These are phyloP conservation scores for Adansonia rubrostipa DNA, from an alignment of 441 rosid species.

Conservation along the genomic window DNA sequence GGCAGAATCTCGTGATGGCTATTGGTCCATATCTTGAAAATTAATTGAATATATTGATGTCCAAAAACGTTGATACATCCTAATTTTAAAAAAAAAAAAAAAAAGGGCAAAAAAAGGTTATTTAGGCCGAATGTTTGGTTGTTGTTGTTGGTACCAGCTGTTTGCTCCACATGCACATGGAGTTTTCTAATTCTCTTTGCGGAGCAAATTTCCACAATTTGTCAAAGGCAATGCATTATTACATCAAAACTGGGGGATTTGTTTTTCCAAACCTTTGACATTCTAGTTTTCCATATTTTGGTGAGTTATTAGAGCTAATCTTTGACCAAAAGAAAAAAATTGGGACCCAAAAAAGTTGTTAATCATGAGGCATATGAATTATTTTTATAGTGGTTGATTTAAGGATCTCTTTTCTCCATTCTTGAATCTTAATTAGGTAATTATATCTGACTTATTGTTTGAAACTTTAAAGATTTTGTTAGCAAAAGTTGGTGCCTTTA, in stretches of 20 bases:
- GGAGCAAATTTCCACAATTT: slow-evolving; percentile 2
- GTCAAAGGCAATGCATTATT: background rate
- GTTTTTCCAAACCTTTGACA: slow-evolving; percentile 1
- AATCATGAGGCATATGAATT: background rate
- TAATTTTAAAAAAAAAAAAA: background rate
- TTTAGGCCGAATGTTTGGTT: background rate
- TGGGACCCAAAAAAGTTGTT: slow-evolving; percentile 21
- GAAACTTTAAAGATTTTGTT: background rate
- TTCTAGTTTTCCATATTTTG: slow-evolving; percentile 6
- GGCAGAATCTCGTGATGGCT: background rate
- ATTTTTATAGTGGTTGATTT: slow-evolving; percentile 14
- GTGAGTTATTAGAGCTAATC: slow-evolving; percentile 13
- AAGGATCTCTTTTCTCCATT: background rate
- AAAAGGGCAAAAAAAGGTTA: background rate
- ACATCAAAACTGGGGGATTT: background rate
- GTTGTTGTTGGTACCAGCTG: background rate
- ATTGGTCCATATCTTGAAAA: background rate
- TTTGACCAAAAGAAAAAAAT: background rate
- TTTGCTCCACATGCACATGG: slow-evolving; percentile 21
- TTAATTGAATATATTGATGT: background rate
- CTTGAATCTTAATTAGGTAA: slow-evolving; percentile 1
- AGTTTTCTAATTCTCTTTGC: background rate
- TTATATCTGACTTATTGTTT: background rate
- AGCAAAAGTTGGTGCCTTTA: background rate
- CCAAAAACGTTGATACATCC: slow-evolving; percentile 15